Conservation (phyloP, 257 asterid species). For the Cynanchum wilfordii region DNA sequence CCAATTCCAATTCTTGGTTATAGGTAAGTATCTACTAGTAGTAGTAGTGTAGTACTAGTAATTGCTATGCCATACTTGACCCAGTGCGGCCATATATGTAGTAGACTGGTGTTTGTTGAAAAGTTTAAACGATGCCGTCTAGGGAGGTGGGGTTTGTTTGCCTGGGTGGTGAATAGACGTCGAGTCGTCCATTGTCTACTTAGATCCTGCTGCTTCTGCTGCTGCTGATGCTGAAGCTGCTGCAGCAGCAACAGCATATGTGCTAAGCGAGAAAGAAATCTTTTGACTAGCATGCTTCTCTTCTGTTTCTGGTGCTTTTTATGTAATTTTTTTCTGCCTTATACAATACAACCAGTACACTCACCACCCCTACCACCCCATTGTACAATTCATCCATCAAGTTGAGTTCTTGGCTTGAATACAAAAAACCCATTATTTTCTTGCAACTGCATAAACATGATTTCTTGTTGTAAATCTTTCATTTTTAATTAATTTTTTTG, state of each 20-base stretch:
- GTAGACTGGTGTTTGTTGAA: constrained; percentile 26
- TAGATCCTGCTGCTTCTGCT: constrained; percentile 3
- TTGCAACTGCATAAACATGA: neutral
- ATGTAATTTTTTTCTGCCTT: constrained; percentile 7
- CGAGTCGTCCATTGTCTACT: constrained; percentile 14
- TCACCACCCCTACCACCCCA: neutral
- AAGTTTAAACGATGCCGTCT: constrained; percentile 55
- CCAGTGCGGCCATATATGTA: constrained; percentile 11
- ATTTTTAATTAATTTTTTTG: neutral
- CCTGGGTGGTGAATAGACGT: constrained; percentile 13
- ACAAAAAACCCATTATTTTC: neutral
- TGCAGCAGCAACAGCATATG: constrained; percentile 15
- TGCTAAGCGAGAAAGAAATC: constrained; percentile 19
- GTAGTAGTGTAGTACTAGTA: constrained; percentile 10
- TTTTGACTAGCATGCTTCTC: constrained; percentile 55
- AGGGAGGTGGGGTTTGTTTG: constrained; percentile 10
- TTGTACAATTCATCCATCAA: neutral
- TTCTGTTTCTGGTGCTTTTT: constrained; percentile 25
- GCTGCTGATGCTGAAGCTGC: neutral
- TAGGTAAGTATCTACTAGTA: constrained; percentile 33
- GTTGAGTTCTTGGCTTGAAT: neutral
- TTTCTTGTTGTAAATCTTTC: neutral
- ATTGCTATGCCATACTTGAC: constrained; percentile 12
- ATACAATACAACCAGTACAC: neutral
- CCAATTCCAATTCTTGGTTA: constrained; percentile 5